A percentile compares a stretch with the other conserved stretches of the same genome.
Conservation (phyloP, 441 rosid species). For the Mallotus repandus region DNA sequence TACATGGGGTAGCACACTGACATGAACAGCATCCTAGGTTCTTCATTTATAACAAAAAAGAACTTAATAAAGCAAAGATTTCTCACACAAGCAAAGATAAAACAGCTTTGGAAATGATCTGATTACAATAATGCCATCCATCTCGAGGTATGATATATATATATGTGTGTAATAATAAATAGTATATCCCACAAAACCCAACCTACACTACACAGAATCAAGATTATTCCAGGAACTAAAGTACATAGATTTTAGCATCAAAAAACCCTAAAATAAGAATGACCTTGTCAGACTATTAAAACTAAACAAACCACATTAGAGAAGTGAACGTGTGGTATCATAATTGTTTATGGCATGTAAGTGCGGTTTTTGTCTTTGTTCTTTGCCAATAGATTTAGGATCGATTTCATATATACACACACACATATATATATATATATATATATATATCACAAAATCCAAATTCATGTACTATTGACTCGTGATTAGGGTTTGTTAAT, state of each 20-base stretch:
- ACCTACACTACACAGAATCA: constrained; percentile 9
- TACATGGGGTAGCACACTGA: constrained; percentile 44
- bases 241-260: constrained; percentile 20
- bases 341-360: constrained; percentile 6
- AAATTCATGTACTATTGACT: constrained; percentile 8
- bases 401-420: not conserved
- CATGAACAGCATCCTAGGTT: constrained; percentile 66
- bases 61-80: not conserved
- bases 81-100: constrained; percentile 8
- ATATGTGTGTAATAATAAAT: not conserved
- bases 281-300: constrained; percentile 22
- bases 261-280: constrained; percentile 24
- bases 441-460: no score
- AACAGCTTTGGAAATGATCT: constrained; percentile 22
- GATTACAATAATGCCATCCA: constrained; percentile 21
- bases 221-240: constrained; percentile 20
- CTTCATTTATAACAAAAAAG: not conserved
- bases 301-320: not conserved
- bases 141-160: constrained; percentile 24
- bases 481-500: constrained; percentile 34
- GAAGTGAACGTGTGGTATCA: constrained; percentile 19
- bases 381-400: constrained; percentile 4
- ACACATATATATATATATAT: no score
- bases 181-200: constrained; percentile 16
- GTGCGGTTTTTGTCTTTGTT: constrained; percentile 10